phyloP scores from a whole-genome alignment of 805 yeast genomes.

The Lipomyces anomalus region DNA sequence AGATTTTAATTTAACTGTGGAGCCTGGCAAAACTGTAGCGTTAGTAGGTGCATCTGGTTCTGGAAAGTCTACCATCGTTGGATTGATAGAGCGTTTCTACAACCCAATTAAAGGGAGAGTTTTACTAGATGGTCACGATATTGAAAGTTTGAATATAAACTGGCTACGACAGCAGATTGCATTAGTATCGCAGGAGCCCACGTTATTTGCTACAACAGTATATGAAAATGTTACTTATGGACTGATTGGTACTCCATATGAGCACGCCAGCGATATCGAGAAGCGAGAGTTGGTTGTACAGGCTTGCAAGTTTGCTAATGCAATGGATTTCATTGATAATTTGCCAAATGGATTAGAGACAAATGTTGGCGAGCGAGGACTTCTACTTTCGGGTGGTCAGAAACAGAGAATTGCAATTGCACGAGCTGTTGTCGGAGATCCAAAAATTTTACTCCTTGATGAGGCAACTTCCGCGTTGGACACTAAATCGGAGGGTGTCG shows the following conservation, averaged over 20 bases:
- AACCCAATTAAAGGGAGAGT: conserved; percentile 47
- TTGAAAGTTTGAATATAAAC: conserved; percentile 46
- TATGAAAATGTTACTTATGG: conserved; percentile 78
- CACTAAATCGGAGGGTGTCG: conserved; percentile 55
- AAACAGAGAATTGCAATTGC: conserved; percentile 59
- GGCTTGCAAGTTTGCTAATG: conserved; percentile 49
- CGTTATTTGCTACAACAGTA: conserved; percentile 69
- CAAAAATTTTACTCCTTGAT: conserved; percentile 52
- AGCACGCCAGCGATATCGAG: conserved; percentile 35
- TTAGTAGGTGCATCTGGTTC: conserved; percentile 80
- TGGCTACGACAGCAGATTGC: conserved; percentile 50
- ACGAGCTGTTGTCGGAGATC: conserved; percentile 50
- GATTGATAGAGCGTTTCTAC: conserved; percentile 51
- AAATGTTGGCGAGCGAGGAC: conserved; percentile 42
- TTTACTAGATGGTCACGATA: conserved; percentile 47
- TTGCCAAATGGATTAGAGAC: conserved; percentile 50
- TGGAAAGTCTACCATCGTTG: conserved; percentile 47
- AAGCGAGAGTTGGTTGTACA: conserved; percentile 35
- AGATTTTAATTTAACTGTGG: conserved; percentile 35
- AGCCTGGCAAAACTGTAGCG: conserved; percentile 81
- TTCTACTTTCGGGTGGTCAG: conserved; percentile 61
- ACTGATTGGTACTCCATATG: conserved; percentile 34
- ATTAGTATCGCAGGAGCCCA: conserved; percentile 53
- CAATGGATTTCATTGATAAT: conserved; percentile 43
- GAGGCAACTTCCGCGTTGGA: conserved; percentile 67